Conservation (phyloP, 331 rosid genomes). For the Quercus tomentella region DNA sequence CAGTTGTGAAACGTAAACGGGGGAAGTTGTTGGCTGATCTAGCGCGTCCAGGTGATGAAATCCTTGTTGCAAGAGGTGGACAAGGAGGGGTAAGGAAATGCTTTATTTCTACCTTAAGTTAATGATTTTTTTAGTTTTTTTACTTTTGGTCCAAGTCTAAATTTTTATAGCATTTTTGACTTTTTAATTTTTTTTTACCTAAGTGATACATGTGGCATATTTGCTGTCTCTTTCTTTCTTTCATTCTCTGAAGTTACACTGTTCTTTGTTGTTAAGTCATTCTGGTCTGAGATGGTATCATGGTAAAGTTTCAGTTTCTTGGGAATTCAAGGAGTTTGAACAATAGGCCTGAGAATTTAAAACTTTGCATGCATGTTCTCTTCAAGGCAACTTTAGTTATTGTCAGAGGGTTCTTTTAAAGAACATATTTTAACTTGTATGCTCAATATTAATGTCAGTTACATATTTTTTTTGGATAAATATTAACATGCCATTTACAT, state of each 20-base stretch:
- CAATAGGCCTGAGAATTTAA: background rate
- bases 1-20: slow-evolving; percentile 78
- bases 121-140: background rate
- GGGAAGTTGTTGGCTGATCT: slow-evolving; percentile 88
- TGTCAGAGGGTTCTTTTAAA: background rate
- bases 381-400: background rate
- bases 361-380: background rate
- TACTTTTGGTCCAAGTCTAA: background rate
- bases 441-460: background rate
- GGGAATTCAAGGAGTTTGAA: background rate
- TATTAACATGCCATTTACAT: background rate
- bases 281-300: background rate
- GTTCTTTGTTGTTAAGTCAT: background rate
- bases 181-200: background rate
- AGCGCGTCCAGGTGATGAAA: slow-evolving; percentile 72
- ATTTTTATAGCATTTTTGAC: background rate
- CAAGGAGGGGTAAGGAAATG: slow-evolving; percentile 84
- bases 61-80: slow-evolving; percentile 92
- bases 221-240: background rate
- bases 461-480: too few relatives aligned
- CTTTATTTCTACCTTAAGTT: background rate
- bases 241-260: background rate
- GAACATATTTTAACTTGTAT: background rate
- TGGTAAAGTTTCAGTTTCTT: background rate
- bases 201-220: background rate